Base-by-base conservation (phyloP, 257 asterid species). In the Solanum acaule region DNA sequence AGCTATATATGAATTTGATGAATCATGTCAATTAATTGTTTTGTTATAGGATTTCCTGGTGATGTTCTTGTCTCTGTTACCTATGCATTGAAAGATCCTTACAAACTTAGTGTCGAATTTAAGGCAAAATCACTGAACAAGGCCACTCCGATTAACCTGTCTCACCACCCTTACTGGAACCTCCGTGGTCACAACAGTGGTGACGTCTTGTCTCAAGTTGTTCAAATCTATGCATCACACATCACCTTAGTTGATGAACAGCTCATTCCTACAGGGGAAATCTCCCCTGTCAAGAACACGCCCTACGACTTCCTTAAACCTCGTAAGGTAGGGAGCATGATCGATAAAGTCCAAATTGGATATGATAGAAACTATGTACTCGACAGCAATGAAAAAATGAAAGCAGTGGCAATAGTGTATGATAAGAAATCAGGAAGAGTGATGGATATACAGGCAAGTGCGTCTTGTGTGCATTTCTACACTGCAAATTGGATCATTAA, bases 161-260 rank as follows among this genome's bases (percentile, higher is more conserved):
- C 89, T n/a, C 86, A 76, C 46, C 89, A 87, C 89, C 71, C 85
- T 31, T 77, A 87, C 89, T 87, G 89, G 89, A 87, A 87, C 86
- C 76, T 87, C 22, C 78, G 78, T 49, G 89, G 86, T 44, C 86
- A 87, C 65, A 52, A 56, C 35, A 87, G 78, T 27, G 79, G 86
- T 29, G 44, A 87, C 37, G 27, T 87, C 38, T 76, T 76, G 23
- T 77, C 86, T 3, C 76, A 87, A 7, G 59, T 34, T 5, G 75
- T 87, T 59, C 77, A 76, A 79, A 56, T 87, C 7, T 77, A 61
- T 13, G 79, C 86, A n/a, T 77, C 89, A 15, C 33, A 87, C 63
- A 77, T 77, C 31, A 77, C 86, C 15, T 25, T 20, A 23, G 63
- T 87, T 6, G 76, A 75, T 16, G 23, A 25, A 33, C 46, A 56